Base-by-base conservation (phyloP, 768 basidiomycete species). In the Coprinopsis marcescibilis region DNA sequence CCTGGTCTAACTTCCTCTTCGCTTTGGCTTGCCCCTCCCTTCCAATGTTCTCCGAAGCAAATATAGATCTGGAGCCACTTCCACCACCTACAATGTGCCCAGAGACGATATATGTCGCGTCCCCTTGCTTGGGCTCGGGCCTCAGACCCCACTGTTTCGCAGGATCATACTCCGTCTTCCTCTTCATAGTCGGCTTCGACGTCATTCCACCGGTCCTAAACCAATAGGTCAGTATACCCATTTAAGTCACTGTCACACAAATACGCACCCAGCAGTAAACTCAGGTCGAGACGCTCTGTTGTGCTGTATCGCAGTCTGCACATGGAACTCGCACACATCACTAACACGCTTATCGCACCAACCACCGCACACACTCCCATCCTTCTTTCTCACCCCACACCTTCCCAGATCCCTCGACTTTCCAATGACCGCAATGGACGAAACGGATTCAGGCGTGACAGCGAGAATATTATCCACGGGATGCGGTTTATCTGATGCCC, bases 281-380 rank as follows among this genome's bases (percentile, higher is more conserved):
- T 99, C 96, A 1, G 95, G 76, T 38, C 95, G 76, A 0, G 77
- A 78, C 0, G 86, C 83, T 7, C 92, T 73, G 13, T 76, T 72
- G 17, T 80, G 69, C 62, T 89, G 75, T 3, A 98, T 80, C 0
- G 93, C 89, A 19, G 75, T 73, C 51, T 90, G 83, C 32, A 97
- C 63, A 65, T 99, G 96, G 64, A 79, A 99, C 34, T 97, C 94
- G 63, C 96, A 99, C 2, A 88, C 83, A 15, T 88, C 84, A 60
- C 80, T 76, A 56, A 87, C 75, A 23, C 92, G 83, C 53, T 84
- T 90, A 66, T 99, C 95, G 41, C 83, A 89, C 95, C 95, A 98
- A 45, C 81, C 76, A 7, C 81, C 81, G 55, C 96, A 98, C 1
- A 72, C 56, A 42, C 84, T 83, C 1, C 92, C 91, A 48, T 95